phyloP scores from a whole-genome alignment of 768 basidiomycete genomes.

The Leucocoprinus leucothites region DNA sequence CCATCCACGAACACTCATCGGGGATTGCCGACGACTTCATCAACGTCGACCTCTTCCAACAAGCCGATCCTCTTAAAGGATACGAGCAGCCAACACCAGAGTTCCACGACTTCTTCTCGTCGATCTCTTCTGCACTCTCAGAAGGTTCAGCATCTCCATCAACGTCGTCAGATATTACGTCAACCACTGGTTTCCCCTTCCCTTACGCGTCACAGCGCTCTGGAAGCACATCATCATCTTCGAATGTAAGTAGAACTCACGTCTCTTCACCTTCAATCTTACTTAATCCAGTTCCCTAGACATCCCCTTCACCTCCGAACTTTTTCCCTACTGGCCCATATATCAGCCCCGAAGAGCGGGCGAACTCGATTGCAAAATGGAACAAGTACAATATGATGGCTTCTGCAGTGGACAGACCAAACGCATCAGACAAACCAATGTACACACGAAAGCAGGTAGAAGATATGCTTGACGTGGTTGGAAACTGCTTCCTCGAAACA shows the following conservation, averaged over 20 bases:
- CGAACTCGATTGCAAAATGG: constrained; percentile 5
- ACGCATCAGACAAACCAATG: constrained; percentile 21
- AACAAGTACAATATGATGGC: constrained; percentile 5
- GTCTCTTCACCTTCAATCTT: constrained; percentile 10
- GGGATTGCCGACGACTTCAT: constrained; percentile 5
- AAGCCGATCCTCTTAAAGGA: constrained; percentile 1
- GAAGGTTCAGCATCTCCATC: constrained; percentile 25
- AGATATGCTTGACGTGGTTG: constrained; percentile 27
- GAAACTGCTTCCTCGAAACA: constrained; percentile 25
- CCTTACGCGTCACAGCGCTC: constrained; percentile 8
- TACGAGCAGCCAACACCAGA: constrained; percentile 7
- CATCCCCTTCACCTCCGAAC: constrained; percentile 13
- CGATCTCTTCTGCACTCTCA: constrained; percentile 11
- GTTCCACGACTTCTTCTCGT: constrained; percentile 12
- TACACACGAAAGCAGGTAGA: constrained; percentile 30
- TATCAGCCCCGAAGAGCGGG: constrained; percentile 3
- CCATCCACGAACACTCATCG: constrained; percentile 8
- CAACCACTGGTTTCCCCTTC: constrained; percentile 13
- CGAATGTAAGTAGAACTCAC: constrained; percentile 3
- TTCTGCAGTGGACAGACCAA: neutral
- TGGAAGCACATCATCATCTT: constrained; percentile 6
- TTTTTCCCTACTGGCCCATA: constrained; percentile 12
- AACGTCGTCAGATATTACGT: constrained; percentile 24
- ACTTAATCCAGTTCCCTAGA: constrained; percentile 12
- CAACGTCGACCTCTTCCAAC: constrained; percentile 17